phyloP scores from a whole-genome alignment of 352 stramenopile genomes.

The Phytophthora gonapodyides region DNA sequence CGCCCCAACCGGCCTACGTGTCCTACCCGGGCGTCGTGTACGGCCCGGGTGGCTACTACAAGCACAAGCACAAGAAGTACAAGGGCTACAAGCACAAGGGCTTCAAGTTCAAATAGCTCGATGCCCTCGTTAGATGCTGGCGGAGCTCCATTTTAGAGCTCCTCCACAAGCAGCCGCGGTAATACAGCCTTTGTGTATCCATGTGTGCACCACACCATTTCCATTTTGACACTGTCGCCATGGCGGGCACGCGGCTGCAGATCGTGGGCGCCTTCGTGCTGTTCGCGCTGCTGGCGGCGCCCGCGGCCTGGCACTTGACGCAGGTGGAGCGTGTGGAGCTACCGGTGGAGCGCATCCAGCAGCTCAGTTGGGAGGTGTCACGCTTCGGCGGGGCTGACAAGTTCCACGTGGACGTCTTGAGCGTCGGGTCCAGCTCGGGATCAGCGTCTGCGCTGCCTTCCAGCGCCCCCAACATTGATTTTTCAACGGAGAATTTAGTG shows the following conservation, averaged over 20 bases:
- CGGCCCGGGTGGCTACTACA: constrained; percentile 47
- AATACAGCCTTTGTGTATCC: background rate
- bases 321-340: constrained; percentile 69
- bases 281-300: constrained; percentile 64
- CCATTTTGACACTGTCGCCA: constrained; percentile 14
- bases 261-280: constrained; percentile 78
- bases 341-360: constrained; percentile 56
- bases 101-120: constrained; percentile 55
- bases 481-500: constrained; percentile 16
- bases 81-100: constrained; percentile 62
- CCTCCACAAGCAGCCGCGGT: background rate
- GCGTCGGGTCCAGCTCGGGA: constrained; percentile 3
- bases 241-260: constrained; percentile 76
- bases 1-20: constrained; percentile 56
- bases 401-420: constrained; percentile 37
- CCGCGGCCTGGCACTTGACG: constrained; percentile 70
- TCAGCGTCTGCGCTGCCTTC: constrained; percentile 14
- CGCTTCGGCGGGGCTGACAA: constrained; percentile 28
- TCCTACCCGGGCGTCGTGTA: constrained; percentile 67
- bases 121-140: too few species aligned
- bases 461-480: constrained; percentile 26
- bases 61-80: constrained; percentile 62
- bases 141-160: background rate
- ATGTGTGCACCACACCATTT: too few species aligned
- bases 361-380: constrained; percentile 44